phyloP scores from a whole-genome alignment of 305 asterid genomes.

The Rubia balearica region DNA sequence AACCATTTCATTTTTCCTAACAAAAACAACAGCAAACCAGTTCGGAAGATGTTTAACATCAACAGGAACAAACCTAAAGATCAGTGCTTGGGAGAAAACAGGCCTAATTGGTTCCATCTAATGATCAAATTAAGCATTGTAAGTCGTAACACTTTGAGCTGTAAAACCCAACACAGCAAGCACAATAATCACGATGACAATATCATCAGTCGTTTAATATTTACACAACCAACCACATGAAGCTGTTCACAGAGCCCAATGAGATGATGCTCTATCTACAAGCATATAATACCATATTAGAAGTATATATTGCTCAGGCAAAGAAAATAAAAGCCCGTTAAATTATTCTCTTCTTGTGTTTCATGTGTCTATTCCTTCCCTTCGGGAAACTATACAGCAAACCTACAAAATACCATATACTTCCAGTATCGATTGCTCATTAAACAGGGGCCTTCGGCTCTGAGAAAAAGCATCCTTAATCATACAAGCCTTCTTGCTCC shows the following conservation, averaged over 20 bases:
- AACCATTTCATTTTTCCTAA: conserved; percentile 3
- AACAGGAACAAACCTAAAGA: background rate
- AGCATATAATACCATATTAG: background rate
- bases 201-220: background rate
- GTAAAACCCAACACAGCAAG: background rate
- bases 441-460: background rate
- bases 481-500: conserved; percentile 73
- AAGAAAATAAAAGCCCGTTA: background rate
- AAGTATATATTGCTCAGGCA: background rate
- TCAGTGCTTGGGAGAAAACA: background rate
- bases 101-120: no score
- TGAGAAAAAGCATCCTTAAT: conserved; percentile 23
- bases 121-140: background rate
- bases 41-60: background rate
- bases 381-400: conserved; percentile 16
- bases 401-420: background rate
- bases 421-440: conserved; percentile 5
- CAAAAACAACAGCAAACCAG: background rate
- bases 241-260: background rate
- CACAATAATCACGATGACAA: background rate
- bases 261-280: background rate
- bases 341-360: background rate
- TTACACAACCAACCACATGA: background rate
- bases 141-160: background rate
- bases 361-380: background rate